phyloP scores from a whole-genome alignment of 192 early-diverging fungal genomes.

The Chytriomyces confervae region DNA sequence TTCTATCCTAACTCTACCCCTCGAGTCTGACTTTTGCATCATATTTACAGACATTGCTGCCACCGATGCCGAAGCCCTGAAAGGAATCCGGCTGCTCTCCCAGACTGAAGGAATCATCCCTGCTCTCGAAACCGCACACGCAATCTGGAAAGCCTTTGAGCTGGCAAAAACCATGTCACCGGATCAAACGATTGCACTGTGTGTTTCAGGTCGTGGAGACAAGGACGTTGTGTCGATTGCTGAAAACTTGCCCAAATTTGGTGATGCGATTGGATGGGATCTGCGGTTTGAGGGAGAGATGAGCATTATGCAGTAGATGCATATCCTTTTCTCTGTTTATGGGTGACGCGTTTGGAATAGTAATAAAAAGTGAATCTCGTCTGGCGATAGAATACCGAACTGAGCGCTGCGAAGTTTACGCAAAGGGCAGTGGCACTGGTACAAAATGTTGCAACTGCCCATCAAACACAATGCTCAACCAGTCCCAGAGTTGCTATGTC shows the following conservation, averaged over 20 bases:
- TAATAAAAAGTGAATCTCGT: not conserved
- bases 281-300: constrained; percentile 42
- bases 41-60: constrained; percentile 55
- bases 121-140: constrained; percentile 94
- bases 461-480: no score
- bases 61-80: constrained; percentile 83
- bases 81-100: constrained; percentile 70
- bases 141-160: constrained; percentile 81
- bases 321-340: not conserved
- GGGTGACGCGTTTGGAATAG: not conserved
- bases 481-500: no score
- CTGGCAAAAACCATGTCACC: constrained; percentile 74
- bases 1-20: no score
- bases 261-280: constrained; percentile 90
- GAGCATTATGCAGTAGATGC: not conserved
- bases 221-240: constrained; percentile 96
- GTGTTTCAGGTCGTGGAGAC: constrained; percentile 93
- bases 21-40: constrained; percentile 29
- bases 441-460: no score
- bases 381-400: no score
- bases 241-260: constrained; percentile 86
- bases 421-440: no score
- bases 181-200: constrained; percentile 85
- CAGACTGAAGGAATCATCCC: constrained; percentile 85
- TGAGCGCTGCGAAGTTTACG: no score